Percentiles rank a stretch among this genome's conserved stretches.
These are phyloP conservation scores for maize (Zea mays) DNA, from an alignment of 176 grass and related monocot genomes.

Conservation along the genomic window Zm-B73-REFERENCE-NAM-5.0 NC_050103.1:34958501-34959000, in stretches of 20 bases:
- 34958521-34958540: slow-evolving; percentile 17
- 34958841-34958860: slow-evolving; percentile 84
- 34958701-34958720: slow-evolving; percentile 93
- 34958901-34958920: not conserved
- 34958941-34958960: no score
- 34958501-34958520: slow-evolving; percentile 1
- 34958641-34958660: slow-evolving; percentile 98
- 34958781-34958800: slow-evolving; percentile 34
- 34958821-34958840: slow-evolving; percentile 67
- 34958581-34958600: slow-evolving; percentile 29
- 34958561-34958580: not conserved
- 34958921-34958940: slow-evolving; percentile 21
- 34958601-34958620: slow-evolving; percentile 94
- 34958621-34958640: slow-evolving; percentile 95
- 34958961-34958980: slow-evolving; percentile 16
- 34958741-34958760: slow-evolving; percentile 53
- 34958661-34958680: slow-evolving; percentile 94
- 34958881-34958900: slow-evolving; percentile 77
- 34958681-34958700: slow-evolving; percentile 83
- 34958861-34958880: slow-evolving; percentile 88
- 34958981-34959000: slow-evolving; percentile 19
- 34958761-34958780: slow-evolving; percentile 32
- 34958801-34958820: slow-evolving; percentile 36
- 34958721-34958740: slow-evolving; percentile 72
- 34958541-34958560: slow-evolving; percentile 30